phyloP scores from a whole-genome alignment of 345 rosid species.

The Eucalyptus curtisii region DNA sequence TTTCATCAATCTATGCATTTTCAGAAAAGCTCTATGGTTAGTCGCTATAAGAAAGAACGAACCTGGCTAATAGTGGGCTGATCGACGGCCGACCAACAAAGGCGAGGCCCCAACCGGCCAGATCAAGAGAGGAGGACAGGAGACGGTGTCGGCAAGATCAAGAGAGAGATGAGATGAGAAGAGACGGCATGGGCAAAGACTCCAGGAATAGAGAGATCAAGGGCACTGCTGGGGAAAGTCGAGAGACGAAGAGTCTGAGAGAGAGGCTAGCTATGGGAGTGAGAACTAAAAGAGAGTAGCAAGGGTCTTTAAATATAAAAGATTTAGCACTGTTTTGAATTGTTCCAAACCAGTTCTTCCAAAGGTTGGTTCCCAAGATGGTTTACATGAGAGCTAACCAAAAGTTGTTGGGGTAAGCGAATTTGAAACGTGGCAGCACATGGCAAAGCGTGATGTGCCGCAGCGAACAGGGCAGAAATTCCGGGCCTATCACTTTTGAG shows the following conservation, averaged over 20 bases:
- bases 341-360: not conserved
- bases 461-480: no score
- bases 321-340: not conserved
- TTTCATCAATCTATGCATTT: no score
- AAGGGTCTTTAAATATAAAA: not conserved
- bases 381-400: no score
- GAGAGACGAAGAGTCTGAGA: not conserved
- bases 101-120: not conserved
- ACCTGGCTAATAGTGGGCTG: not conserved
- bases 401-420: no score
- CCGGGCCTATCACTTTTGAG: no score
- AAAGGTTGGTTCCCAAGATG: no score
- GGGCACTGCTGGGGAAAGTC: not conserved
- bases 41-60: not conserved
- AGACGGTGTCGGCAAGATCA: not conserved
- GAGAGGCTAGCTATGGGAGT: not conserved
- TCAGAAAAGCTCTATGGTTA: not conserved
- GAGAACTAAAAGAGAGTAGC: not conserved
- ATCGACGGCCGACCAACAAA: not conserved
- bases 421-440: no score
- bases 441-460: no score
- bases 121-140: not conserved
- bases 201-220: no score
- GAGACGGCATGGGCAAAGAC: no score
- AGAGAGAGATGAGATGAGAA: not conserved